Evolutionary conservation across 2,329 filamentous ascomycete genomes (phyloP).

Genomic region (Ciborinia camelliae): DNA sequence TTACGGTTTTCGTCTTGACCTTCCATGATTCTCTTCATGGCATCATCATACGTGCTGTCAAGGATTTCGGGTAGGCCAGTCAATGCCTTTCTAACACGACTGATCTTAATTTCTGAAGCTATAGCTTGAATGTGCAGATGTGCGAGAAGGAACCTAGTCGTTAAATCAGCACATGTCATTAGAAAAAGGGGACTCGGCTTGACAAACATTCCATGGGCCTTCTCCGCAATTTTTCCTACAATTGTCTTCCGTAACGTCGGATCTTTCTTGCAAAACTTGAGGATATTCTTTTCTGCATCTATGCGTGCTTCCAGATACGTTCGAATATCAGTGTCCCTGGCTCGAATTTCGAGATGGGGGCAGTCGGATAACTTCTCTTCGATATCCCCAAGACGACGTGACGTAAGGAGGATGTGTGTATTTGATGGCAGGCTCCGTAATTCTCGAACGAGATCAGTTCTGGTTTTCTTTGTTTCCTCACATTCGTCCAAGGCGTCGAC

Average conservation of each 20-base stretch:
- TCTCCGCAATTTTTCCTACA: background rate
- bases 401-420: slow-evolving; percentile 37
- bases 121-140: slow-evolving; percentile 39
- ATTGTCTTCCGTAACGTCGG: slow-evolving; percentile 3
- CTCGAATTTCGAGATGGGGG: slow-evolving; percentile 35
- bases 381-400: slow-evolving; percentile 34
- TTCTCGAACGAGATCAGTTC: slow-evolving; percentile 31
- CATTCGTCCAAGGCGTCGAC: slow-evolving; percentile 30
- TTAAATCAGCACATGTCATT: background rate
- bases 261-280: slow-evolving; percentile 17
- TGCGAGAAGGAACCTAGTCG: slow-evolving; percentile 32
- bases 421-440: slow-evolving; percentile 29
- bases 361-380: slow-evolving; percentile 25
- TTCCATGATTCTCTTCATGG: slow-evolving; percentile 40
- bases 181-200: background rate
- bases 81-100: slow-evolving; percentile 35
- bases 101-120: slow-evolving; percentile 30
- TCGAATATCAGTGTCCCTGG: slow-evolving; percentile 35
- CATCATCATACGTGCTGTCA: slow-evolving; percentile 39
- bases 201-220: slow-evolving; percentile 18
- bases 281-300: slow-evolving; percentile 10
- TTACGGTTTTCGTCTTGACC: slow-evolving; percentile 13
- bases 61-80: slow-evolving; percentile 27
- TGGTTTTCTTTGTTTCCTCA: background rate
- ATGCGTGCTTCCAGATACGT: slow-evolving; percentile 4